Percentiles rank a stretch among this genome's conserved stretches.
Conservation (phyloP, 169 alveolate species). For the Pseudocohnilembus persalinus region DNA sequence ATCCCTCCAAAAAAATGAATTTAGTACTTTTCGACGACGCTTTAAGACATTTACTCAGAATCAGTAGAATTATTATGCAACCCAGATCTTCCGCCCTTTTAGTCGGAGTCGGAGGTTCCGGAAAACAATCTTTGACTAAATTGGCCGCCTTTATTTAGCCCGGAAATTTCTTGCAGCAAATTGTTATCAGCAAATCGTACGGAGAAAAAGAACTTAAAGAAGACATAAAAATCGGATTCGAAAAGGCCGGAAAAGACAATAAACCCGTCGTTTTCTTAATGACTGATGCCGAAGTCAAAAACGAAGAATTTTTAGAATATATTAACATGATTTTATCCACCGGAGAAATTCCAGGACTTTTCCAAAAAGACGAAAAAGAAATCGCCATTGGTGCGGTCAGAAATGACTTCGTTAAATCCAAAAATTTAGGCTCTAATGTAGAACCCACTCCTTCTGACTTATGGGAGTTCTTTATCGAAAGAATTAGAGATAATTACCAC, state of each 20-base stretch:
- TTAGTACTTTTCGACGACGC: conserved; percentile 97
- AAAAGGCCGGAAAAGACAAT: conserved; percentile 89
- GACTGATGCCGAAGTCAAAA: conserved; percentile 96
- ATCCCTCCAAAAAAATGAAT: conserved; percentile 91
- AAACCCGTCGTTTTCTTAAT: conserved; percentile 91
- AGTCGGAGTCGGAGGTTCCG: conserved; percentile 99
- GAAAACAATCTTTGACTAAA: conserved; percentile 95
- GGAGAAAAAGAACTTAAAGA: conserved; percentile 90
- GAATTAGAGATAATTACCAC: conserved; percentile 95
- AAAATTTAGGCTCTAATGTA: conserved; percentile 38
- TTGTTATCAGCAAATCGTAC: conserved; percentile 90
- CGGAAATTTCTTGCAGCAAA: conserved; percentile 85
- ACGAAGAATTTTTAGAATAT: conserved; percentile 93
- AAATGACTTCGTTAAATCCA: conserved; percentile 75
- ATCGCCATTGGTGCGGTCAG: conserved; percentile 87
- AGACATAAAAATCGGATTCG: conserved; percentile 88
- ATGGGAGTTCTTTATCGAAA: conserved; percentile 90
- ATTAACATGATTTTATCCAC: conserved; percentile 92
- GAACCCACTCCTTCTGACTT: conserved; percentile 73
- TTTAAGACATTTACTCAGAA: conserved; percentile 92
- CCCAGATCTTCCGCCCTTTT: conserved; percentile 80
- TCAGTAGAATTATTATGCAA: conserved; percentile 90
- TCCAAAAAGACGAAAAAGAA: conserved; percentile 92
- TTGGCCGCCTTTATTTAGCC: conserved; percentile 91
- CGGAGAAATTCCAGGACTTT: conserved; percentile 96